A percentile compares a stretch with the other conserved stretches of the same genome.
These are phyloP conservation scores for Marchantia polymorpha DNA, from an alignment of 225 moss, liverwort and hornwort species.

Conservation along the genomic window DNA sequence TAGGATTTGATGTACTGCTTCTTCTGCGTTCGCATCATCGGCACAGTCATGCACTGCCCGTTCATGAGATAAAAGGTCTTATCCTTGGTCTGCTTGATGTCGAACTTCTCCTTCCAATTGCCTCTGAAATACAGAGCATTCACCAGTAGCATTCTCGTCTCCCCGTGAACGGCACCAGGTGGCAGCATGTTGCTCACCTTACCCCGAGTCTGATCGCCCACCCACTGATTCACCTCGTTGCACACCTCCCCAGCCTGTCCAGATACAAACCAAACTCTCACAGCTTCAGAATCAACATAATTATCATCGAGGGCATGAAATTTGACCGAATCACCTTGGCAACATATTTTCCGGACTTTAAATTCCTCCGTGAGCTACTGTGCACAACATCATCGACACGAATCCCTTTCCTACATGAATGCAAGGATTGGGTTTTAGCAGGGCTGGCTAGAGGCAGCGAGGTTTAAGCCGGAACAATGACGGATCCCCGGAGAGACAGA, in stretches of 20 bases:
- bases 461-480: too few relatives aligned
- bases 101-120: conserved; percentile 84
- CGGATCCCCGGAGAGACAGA: background rate
- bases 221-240: conserved; percentile 75
- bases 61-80: conserved; percentile 75
- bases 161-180: conserved; percentile 48
- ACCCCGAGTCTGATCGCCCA: conserved; percentile 66
- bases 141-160: conserved; percentile 66
- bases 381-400: background rate
- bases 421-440: background rate
- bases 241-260: conserved; percentile 62
- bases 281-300: background rate
- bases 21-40: conserved; percentile 73
- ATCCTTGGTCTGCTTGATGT: conserved; percentile 54
- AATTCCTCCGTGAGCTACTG: too few relatives aligned
- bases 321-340: too few relatives aligned
- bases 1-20: conserved; percentile 66
- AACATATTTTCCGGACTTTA: too few relatives aligned
- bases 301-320: too few relatives aligned
- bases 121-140: conserved; percentile 95
- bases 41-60: conserved; percentile 71
- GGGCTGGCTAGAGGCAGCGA: too few relatives aligned
- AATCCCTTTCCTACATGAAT: background rate
- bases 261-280: background rate
- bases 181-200: conserved; percentile 67